Base-by-base conservation (phyloP, 768 basidiomycete genomes). In the Hericium rajendrae region DNA sequence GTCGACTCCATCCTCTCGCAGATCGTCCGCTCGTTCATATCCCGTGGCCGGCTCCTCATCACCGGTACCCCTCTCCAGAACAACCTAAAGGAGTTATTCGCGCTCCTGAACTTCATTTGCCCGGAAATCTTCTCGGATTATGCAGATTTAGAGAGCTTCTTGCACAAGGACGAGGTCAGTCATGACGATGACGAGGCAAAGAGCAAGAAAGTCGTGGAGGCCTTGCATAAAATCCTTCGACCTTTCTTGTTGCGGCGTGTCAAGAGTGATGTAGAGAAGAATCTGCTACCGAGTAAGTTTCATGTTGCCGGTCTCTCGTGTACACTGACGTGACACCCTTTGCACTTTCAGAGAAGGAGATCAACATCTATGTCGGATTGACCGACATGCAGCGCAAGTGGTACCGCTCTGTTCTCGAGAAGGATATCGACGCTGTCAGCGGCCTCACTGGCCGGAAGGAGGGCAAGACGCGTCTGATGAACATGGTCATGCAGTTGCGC, bases 361-460 rank as follows among this genome's bases (percentile, higher is more conserved):
- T 98, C 69, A 99, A 98, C 66, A 92, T 98, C 48, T 99, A 98
- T 58, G 89, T 99, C 53, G 94, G 94, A 53, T 80, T 98, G 58
- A 88, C 93, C 6, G 94, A 97, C 22, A 94, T 99, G 92, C 97
- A 99, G 69, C 76, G 93, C 28, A 97, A 94, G 68, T 97, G 95
- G 97, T 98, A 99, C 71, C 86, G 92, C 32, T 90, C 85, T 2
- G 88, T 99, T 6, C 71, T 98, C 57, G 94, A 97, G 73, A 98
- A 98, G 73, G 95, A 98, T 68, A 97, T 99, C 56, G 95, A 98
- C 66, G 95, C 95, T 9, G 97, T 99, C 43, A 97, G 97, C 67
- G 94, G 91, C 41, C 75, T 94, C 37, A 91, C 91, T 2, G 93
- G 94, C 8, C 97, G 97, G 80, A 98, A 98, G 69, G 97, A 99